A percentile compares a stretch with the other conserved stretches of the same genome.
Evolutionary conservation across 805 yeast species (phyloP).

Genomic region (Metschnikowia hibisci): DNA sequence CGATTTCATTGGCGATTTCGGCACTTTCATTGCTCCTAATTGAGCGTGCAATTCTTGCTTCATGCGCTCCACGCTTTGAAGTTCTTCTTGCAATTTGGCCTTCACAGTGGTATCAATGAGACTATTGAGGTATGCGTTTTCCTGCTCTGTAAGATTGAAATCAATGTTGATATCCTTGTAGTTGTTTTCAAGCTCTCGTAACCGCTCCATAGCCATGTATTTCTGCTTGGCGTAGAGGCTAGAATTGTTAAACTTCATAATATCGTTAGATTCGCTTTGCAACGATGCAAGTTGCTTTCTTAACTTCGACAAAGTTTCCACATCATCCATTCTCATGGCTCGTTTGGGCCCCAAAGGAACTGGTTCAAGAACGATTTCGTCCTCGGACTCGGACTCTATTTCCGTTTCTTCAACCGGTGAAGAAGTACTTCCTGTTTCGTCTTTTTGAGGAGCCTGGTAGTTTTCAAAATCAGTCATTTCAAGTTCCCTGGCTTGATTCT

Average conservation of each 20-base stretch:
- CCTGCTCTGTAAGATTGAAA: constrained; percentile 28
- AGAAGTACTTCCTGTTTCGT: constrained; percentile 6
- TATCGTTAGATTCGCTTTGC: constrained; percentile 73
- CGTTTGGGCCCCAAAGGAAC: constrained; percentile 34
- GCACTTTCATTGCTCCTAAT: constrained; percentile 21
- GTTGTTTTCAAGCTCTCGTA: constrained; percentile 62
- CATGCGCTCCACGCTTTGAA: constrained; percentile 40
- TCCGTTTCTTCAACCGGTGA: neutral
- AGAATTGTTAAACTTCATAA: constrained; percentile 62
- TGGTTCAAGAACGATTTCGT: constrained; percentile 14
- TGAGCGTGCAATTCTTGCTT: constrained; percentile 39
- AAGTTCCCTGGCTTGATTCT: constrained; percentile 76
- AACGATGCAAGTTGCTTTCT: constrained; percentile 56
- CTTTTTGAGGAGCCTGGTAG: constrained; percentile 20
- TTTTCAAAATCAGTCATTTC: constrained; percentile 78
- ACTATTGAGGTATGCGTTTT: constrained; percentile 14
- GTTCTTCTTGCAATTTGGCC: constrained; percentile 38
- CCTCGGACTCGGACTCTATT: constrained; percentile 15
- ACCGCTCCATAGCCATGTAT: constrained; percentile 63
- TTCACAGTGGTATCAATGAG: constrained; percentile 33
- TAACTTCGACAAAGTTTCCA: constrained; percentile 50
- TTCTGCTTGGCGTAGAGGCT: constrained; percentile 60
- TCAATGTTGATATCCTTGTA: constrained; percentile 64
- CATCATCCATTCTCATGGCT: constrained; percentile 47
- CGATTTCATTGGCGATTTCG: constrained; percentile 3